phyloP scores from a whole-genome alignment of 108 stramenopile species.

The Nannochloropsis gaditana region DNA sequence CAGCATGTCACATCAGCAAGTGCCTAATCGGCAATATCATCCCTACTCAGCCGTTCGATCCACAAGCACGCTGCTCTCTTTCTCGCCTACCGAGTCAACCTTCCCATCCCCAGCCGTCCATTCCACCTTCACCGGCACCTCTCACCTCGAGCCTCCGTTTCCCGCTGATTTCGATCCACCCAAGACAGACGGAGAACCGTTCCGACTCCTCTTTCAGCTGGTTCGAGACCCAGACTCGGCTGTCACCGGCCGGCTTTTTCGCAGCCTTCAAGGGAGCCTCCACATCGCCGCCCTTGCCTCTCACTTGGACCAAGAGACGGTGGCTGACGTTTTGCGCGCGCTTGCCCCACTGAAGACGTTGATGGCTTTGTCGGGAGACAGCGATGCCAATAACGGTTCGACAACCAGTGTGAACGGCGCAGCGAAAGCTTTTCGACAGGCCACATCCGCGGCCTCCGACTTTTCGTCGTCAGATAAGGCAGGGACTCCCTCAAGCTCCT shows the following conservation, averaged over 20 bases:
- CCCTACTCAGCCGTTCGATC: background rate
- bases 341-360: background rate
- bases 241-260: background rate
- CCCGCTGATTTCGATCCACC: background rate
- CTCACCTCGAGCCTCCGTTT: background rate
- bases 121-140: background rate
- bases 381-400: background rate
- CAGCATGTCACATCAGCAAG: background rate
- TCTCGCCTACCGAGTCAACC: too few relatives aligned
- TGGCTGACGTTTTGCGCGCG: background rate
- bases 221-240: background rate
- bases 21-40: background rate
- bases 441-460: too few relatives aligned
- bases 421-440: background rate
- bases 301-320: slow-evolving; percentile 13
- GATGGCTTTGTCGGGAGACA: background rate
- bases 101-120: too few relatives aligned
- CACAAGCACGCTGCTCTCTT: background rate
- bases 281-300: background rate
- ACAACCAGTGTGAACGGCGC: background rate
- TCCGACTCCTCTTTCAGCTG: background rate
- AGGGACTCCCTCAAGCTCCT: too few relatives aligned
- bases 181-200: background rate
- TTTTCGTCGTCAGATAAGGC: too few relatives aligned
- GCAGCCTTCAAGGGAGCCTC: background rate